A percentile compares a stretch with the other conserved stretches of the same genome.
These are phyloP conservation scores for Coprinellus micaceus DNA, from an alignment of 768 basidiomycete genomes.

Conservation along the genomic window DNA sequence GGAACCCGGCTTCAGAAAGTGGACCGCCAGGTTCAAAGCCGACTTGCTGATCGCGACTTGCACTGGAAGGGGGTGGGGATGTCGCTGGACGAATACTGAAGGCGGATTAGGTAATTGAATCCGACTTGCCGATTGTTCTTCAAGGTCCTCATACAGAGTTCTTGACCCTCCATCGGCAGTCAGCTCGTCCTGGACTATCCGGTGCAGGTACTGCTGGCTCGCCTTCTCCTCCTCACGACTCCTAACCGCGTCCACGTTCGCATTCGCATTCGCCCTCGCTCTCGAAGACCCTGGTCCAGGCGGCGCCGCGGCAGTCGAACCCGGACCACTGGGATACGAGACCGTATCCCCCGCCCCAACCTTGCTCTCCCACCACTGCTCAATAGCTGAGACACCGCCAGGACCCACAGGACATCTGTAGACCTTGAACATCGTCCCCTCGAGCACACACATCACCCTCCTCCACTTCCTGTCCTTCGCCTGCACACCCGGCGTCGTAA, in stretches of 20 bases:
- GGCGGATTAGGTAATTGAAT: too few species aligned
- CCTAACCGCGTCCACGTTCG: conserved; percentile 20
- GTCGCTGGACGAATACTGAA: background rate
- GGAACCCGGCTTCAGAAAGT: conserved; percentile 40
- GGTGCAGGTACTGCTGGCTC: conserved; percentile 5
- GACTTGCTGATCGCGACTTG: conserved; percentile 26
- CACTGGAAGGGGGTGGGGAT: background rate
- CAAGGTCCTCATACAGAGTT: conserved; percentile 7
- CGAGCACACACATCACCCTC: conserved; percentile 79
- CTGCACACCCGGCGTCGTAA: conserved; percentile 77
- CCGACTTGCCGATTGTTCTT: too few species aligned
- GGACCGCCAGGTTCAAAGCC: conserved; percentile 39
- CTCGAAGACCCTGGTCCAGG: conserved; percentile 19
- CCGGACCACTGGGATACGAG: conserved; percentile 10
- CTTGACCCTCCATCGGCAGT: background rate
- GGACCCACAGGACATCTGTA: conserved; percentile 49
- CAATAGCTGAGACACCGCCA: conserved; percentile 50
- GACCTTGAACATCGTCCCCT: conserved; percentile 86
- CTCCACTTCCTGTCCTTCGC: conserved; percentile 92
- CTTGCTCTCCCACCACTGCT: conserved; percentile 75
- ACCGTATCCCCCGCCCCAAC: conserved; percentile 68
- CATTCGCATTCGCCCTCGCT: conserved; percentile 16
- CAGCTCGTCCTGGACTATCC: background rate
- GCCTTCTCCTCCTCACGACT: conserved; percentile 14
- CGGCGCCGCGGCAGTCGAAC: conserved; percentile 22